These are phyloP conservation scores for Schizosaccharomyces versatilis DNA, from an alignment of 1,139 yeast species.

Conservation along the genomic window DNA sequence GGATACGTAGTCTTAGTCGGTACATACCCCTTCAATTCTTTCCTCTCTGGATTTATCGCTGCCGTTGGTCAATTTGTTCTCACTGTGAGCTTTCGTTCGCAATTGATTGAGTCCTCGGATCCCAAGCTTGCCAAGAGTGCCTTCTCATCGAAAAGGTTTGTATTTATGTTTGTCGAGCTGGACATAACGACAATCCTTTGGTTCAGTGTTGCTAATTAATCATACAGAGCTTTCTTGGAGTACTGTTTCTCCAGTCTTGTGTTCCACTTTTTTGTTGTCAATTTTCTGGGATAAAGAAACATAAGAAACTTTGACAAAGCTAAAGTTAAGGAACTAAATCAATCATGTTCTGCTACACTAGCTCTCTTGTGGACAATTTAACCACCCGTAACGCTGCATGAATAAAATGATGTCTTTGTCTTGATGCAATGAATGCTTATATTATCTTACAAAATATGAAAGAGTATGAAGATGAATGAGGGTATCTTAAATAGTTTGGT, in stretches of 20 bases:
- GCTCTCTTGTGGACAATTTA: too few relatives aligned
- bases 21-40: constrained; percentile 86
- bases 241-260: constrained; percentile 69
- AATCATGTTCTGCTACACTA: too few relatives aligned
- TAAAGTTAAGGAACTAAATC: too few relatives aligned
- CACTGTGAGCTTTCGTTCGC: constrained; percentile 48
- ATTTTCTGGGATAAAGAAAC: constrained; percentile 32
- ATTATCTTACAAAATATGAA: too few relatives aligned
- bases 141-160: neutral
- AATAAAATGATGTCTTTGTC: too few relatives aligned
- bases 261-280: constrained; percentile 71
- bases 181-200: neutral
- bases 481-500: too few relatives aligned
- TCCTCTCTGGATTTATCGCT: constrained; percentile 72
- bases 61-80: constrained; percentile 93
- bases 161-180: neutral
- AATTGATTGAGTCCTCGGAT: constrained; percentile 29
- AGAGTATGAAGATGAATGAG: too few relatives aligned
- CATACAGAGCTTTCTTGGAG: constrained; percentile 60
- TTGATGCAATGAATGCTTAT: too few relatives aligned
- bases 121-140: constrained; percentile 33
- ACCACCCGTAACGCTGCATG: too few relatives aligned
- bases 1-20: constrained; percentile 56
- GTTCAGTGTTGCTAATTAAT: neutral
- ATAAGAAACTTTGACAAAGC: too few relatives aligned